Base-by-base conservation (phyloP, 2,329 filamentous ascomycete species). In the Trichoderma brevicompactum region DNA sequence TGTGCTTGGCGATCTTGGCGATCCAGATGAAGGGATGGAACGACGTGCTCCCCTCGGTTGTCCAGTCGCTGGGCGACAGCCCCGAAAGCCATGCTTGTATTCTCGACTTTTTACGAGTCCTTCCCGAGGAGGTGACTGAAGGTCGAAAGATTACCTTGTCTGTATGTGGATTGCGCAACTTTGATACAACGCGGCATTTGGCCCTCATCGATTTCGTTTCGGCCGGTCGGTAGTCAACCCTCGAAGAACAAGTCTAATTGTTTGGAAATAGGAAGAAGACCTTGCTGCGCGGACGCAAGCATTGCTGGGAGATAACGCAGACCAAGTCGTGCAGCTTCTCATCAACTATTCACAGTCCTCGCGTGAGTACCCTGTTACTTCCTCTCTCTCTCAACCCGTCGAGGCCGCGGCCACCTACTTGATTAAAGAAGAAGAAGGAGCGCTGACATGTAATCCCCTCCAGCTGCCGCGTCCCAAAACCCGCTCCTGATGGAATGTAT, bases 101-200 rank as follows among this genome's bases (percentile, higher is more conserved):
- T 73, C 84, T 99, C 74, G 95, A 99, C 79, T 99, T 99, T 79
- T 85, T 99, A 70, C 93, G 92, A 78, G 94, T 99, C 73, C 88
- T 99, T 70, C 95, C 95, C 65, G 95, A 99, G 84, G 95, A 99
- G 85, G 95, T 99, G 75, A 98, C 92, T 72, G 94, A 99, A 85
- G 95, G 95, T 81, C 92, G 95, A 81, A 99, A 98, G 83, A 97
- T 99, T 85, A 97, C 93, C 85, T 86, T 99, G 81, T 94, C 92
- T 87, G 94, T 97, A 95, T 83, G 92, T 94, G 86, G 88, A 90
- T 82, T 83, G 82, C 82, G 78, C 72, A 80, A 74, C 76, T 76
- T 41, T 62, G 17, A 65, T 80, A 78, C 81, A 79, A 78, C 80
- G 73, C 73, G 72, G 68, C 72, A 72, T 67, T 69, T 72, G 69